phyloP scores from a whole-genome alignment of 768 basidiomycete genomes.

The Calocera viscosa region DNA sequence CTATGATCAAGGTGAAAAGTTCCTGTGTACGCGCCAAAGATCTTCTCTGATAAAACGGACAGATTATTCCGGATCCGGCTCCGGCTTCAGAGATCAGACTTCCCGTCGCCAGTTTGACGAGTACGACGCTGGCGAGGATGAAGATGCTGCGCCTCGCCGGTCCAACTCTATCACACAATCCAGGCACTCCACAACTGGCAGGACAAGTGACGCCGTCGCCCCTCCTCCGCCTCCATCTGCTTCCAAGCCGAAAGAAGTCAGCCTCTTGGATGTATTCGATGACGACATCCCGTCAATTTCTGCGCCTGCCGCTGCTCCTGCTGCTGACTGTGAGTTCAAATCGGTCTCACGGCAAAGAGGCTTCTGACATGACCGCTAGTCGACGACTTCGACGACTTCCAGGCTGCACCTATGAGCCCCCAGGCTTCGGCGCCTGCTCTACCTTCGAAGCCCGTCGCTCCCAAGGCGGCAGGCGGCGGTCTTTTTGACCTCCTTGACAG shows the following conservation, averaged over 20 bases:
- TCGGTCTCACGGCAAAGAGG: not conserved
- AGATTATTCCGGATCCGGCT: constrained; percentile 25
- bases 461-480: constrained; percentile 19
- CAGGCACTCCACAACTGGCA: constrained; percentile 28
- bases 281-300: constrained; percentile 45
- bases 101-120: constrained; percentile 62
- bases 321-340: constrained; percentile 20
- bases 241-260: constrained; percentile 37
- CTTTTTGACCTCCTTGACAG: constrained; percentile 27
- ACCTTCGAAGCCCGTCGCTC: not conserved
- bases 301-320: constrained; percentile 25
- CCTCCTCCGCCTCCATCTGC: constrained; percentile 31
- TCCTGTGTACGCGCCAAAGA: constrained; percentile 10
- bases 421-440: constrained; percentile 17
- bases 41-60: constrained; percentile 16
- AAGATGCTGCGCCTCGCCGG: constrained; percentile 40
- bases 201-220: constrained; percentile 21
- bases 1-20: not conserved
- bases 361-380: not conserved
- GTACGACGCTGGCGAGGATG: constrained; percentile 87
- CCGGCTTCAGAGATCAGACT: constrained; percentile 45
- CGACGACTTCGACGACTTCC: constrained; percentile 38
- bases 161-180: constrained; percentile 30
- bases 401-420: constrained; percentile 22
- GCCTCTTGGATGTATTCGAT: constrained; percentile 65